These are phyloP conservation scores for Litsea cubeba DNA, from an alignment of 164 flowering plant species.

Conservation along the genomic window DNA sequence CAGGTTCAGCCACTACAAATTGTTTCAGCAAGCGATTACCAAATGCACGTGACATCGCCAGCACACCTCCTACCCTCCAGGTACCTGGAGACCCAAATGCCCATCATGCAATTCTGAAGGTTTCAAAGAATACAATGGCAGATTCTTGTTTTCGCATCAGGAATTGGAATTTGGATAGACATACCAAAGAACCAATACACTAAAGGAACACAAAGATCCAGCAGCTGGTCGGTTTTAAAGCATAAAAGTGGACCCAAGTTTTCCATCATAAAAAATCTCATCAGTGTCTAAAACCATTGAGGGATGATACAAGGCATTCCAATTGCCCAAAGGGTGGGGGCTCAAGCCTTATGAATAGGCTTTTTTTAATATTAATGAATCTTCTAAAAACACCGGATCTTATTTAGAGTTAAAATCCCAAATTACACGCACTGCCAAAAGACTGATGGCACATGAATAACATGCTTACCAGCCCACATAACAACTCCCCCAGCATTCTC, in stretches of 20 bases:
- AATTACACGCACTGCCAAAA: no score
- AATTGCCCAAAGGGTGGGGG: no score
- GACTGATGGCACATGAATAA: neutral
- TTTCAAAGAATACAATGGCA: neutral
- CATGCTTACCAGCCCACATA: slow-evolving; percentile 89
- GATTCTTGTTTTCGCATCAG: neutral
- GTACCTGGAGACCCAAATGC: slow-evolving; percentile 51
- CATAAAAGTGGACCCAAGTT: neutral
- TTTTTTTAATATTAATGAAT: no score
- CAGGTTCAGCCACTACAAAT: slow-evolving; percentile 97
- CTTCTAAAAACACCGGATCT: no score
- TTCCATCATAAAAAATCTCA: no score
- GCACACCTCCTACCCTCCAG: slow-evolving; percentile 98
- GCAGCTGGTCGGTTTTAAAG: neutral
- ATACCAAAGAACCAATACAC: neutral
- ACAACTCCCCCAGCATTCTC: slow-evolving; percentile 97
- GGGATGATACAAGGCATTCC: no score
- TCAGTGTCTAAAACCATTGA: no score
- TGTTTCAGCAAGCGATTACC: slow-evolving; percentile 94
- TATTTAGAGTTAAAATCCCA: no score
- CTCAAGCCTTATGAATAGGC: no score
- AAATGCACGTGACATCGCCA: slow-evolving; percentile 99
- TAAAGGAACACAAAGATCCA: neutral
- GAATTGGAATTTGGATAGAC: neutral
- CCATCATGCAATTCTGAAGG: neutral